Evolutionary conservation across 768 basidiomycete species (phyloP).

Genomic region (Podaxis sp.): DNA sequence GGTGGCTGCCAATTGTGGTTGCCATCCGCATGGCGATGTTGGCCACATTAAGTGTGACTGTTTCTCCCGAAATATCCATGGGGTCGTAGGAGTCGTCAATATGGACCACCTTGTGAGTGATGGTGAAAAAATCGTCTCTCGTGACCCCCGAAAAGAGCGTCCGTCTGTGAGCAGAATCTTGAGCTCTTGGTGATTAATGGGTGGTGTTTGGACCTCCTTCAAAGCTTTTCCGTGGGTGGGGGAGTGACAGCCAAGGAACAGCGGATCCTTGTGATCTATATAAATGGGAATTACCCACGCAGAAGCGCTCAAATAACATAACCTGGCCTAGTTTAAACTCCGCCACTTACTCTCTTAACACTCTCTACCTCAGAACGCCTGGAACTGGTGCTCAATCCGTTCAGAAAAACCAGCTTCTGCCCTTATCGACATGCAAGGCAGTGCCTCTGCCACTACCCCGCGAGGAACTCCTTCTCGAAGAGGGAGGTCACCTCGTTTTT

Average conservation of each 20-base stretch:
- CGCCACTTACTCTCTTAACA: slow-evolving; percentile 39
- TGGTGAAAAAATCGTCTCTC: slow-evolving; percentile 9
- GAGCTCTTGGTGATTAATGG: neutral
- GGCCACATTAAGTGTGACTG: slow-evolving; percentile 12
- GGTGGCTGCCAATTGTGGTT: slow-evolving; percentile 8
- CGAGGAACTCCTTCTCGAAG: slow-evolving; percentile 61
- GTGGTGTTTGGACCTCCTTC: slow-evolving; percentile 3
- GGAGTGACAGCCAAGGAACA: slow-evolving; percentile 12
- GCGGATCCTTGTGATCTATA: slow-evolving; percentile 15
- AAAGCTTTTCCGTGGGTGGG: slow-evolving; percentile 13
- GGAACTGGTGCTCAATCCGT: slow-evolving; percentile 29
- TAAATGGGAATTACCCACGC: slow-evolving; percentile 40
- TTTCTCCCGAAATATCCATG: slow-evolving; percentile 13
- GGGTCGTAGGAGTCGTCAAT: slow-evolving; percentile 12
- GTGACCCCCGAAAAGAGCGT: neutral
- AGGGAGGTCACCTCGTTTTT: slow-evolving; percentile 56
- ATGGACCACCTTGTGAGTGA: neutral
- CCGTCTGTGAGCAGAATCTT: neutral
- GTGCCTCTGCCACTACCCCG: slow-evolving; percentile 39
- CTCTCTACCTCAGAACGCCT: slow-evolving; percentile 36
- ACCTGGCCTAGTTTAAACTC: slow-evolving; percentile 40
- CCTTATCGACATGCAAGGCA: slow-evolving; percentile 39
- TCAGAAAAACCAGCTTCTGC: slow-evolving; percentile 30
- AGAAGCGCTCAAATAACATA: slow-evolving; percentile 41
- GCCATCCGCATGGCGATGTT: slow-evolving; percentile 14